These are phyloP conservation scores for Colletotrichum sp. DNA, from an alignment of 2,329 filamentous ascomycete species.

Conservation along the genomic window DNA sequence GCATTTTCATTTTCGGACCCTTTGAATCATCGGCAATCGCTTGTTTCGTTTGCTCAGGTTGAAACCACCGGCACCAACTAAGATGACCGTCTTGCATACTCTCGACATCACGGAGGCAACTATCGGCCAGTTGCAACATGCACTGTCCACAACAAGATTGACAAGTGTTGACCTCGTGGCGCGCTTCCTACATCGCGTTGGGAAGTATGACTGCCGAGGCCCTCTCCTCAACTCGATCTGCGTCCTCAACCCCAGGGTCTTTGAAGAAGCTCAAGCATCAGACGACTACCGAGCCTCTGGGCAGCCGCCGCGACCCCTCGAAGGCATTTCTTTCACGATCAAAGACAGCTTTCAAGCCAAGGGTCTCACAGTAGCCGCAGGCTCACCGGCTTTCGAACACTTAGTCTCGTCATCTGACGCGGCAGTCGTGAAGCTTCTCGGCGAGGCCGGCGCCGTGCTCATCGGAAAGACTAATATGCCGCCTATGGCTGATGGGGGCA, in stretches of 20 bases:
- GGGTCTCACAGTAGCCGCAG: slow-evolving; percentile 57
- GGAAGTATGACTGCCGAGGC: slow-evolving; percentile 28
- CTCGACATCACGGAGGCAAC: slow-evolving; percentile 28
- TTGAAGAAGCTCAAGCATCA: slow-evolving; percentile 31
- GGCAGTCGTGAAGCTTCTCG: slow-evolving; percentile 50
- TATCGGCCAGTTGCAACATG: slow-evolving; percentile 27
- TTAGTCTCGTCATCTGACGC: slow-evolving; percentile 57
- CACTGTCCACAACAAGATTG: slow-evolving; percentile 17
- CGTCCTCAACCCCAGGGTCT: slow-evolving; percentile 27
- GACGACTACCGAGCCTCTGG: slow-evolving; percentile 29
- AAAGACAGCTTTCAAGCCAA: slow-evolving; percentile 63
- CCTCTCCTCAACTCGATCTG: slow-evolving; percentile 29
- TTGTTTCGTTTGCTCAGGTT: not conserved
- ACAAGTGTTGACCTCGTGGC: slow-evolving; percentile 32
- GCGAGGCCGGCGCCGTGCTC: slow-evolving; percentile 53
- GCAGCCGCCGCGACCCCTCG: slow-evolving; percentile 33
- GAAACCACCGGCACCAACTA: not conserved
- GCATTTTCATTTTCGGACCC: not conserved
- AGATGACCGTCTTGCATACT: not conserved
- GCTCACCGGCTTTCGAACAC: slow-evolving; percentile 57
- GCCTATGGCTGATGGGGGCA: slow-evolving; percentile 59
- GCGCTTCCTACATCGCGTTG: slow-evolving; percentile 29
- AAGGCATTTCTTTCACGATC: slow-evolving; percentile 62
- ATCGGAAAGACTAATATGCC: slow-evolving; percentile 64
- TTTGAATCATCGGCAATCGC: not conserved